These are phyloP conservation scores for Asterochloris erici DNA, from an alignment of 139 green algal species.

Conservation along the genomic window DNA sequence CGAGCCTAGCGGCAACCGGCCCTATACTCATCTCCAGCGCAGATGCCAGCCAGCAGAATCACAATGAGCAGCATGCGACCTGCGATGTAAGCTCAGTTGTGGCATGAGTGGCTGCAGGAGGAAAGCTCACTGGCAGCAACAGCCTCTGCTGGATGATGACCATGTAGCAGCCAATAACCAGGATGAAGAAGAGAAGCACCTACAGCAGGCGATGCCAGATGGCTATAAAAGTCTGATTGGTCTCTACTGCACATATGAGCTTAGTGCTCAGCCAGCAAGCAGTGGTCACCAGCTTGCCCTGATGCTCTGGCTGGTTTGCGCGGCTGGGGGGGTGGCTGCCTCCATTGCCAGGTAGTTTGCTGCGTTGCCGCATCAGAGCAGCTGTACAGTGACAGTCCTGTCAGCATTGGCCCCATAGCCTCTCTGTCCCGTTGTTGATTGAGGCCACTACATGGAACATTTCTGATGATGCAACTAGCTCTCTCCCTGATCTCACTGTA, in stretches of 20 bases:
- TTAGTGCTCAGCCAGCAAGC: neutral
- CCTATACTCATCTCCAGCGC: neutral
- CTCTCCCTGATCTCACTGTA: too few relatives aligned
- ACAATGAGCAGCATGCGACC: too few relatives aligned
- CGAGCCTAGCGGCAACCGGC: neutral
- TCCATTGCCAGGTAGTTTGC: too few relatives aligned
- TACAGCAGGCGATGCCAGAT: too few relatives aligned
- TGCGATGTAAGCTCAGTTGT: too few relatives aligned
- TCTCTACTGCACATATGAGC: too few relatives aligned
- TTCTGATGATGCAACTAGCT: neutral
- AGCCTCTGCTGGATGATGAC: slow-evolving; percentile 20
- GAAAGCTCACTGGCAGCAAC: slow-evolving; percentile 6
- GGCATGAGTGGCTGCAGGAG: too few relatives aligned
- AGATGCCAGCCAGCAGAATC: too few relatives aligned
- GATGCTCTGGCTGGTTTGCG: neutral
- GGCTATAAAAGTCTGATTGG: too few relatives aligned
- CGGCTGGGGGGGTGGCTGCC: too few relatives aligned
- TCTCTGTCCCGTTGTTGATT: too few relatives aligned
- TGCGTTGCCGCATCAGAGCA: too few relatives aligned
- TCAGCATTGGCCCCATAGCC: neutral
- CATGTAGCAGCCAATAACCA: slow-evolving; percentile 14
- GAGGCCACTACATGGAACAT: neutral
- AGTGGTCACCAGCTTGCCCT: slow-evolving; percentile 1
- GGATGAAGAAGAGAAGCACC: slow-evolving; percentile 12
- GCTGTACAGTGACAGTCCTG: neutral